phyloP scores from a whole-genome alignment of 2,329 filamentous ascomycete genomes.

The Byssoonygena ceratinophila region DNA sequence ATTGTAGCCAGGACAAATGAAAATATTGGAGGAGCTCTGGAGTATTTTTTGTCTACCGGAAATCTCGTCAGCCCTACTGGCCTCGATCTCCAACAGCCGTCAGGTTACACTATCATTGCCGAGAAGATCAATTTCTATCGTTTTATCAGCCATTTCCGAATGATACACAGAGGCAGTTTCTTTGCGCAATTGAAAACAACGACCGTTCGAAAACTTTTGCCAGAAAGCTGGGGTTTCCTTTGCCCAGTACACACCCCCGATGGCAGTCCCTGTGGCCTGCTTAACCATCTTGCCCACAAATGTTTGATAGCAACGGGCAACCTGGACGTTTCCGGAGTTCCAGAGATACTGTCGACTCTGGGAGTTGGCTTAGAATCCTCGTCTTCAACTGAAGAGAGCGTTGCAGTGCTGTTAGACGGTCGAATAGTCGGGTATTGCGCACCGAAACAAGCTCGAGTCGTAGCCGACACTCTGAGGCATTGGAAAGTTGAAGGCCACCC shows the following conservation, averaged over 20 bases:
- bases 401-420: conserved; percentile 83
- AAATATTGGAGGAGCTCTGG: conserved; percentile 73
- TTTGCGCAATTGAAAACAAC: conserved; percentile 97
- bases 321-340: conserved; percentile 63
- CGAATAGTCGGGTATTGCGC: conserved; percentile 82
- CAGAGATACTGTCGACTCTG: conserved; percentile 63
- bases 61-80: conserved; percentile 86
- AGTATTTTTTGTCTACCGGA: conserved; percentile 94
- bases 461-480: conserved; percentile 77
- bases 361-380: conserved; percentile 68
- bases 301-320: conserved; percentile 74
- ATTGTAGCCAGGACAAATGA: conserved; percentile 76
- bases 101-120: conserved; percentile 90
- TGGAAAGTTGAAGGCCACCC: conserved; percentile 91
- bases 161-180: conserved; percentile 98
- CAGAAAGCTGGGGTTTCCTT: conserved; percentile 95
- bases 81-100: conserved; percentile 85
- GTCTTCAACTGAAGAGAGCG: conserved; percentile 68
- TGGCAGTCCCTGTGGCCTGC: conserved; percentile 82
- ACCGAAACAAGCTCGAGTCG: conserved; percentile 67
- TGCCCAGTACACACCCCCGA: conserved; percentile 97
- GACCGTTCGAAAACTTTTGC: conserved; percentile 85
- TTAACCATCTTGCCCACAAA: conserved; percentile 93
- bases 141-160: conserved; percentile 97
- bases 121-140: conserved; percentile 98